Evolutionary conservation across 306 rosid species (phyloP), one percentile per base, ranked within the genome.

Genomic region (Medicago arabica): DNA sequence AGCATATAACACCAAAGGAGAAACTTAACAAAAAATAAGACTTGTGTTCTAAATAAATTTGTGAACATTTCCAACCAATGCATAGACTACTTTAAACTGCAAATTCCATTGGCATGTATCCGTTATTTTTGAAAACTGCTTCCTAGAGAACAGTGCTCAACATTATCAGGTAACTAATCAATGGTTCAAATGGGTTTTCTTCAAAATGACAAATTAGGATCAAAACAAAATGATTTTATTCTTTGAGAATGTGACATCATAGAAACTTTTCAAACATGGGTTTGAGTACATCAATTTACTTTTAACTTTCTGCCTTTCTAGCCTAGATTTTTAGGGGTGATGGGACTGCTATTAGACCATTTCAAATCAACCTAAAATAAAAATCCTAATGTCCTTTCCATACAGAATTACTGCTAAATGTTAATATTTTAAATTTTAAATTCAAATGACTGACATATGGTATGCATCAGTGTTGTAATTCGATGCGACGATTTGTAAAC

Each of bases 271-370:
- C 10, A 4, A 57, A 46, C 36, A 68, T 55, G 14, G 57, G 58
- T 76, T 67, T 67, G 18, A n/a, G 65, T 49, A 54, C 46, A 77
- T 46, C 49, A 43, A 34, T 69, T 72, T 17, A 61, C 34, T 58
- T 77, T 77, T 78, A 31, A 38, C 38, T 50, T 28, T 38, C 34
- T 71, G 31, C 34, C 7, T 47, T 47, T 47, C 53, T 47, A 5
- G 9, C 15, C 40, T 16, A 25, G 60, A 71, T 28, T 65, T 76
- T 75, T 19, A 44, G 76, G 44, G 19, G 46, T 18, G 59, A 9
- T 18, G 40, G 18, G 51, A 12, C 47, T 18, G 40, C 71, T 74
- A 55, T 67, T 66, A 53, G 16, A 53, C 67, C 67, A 38, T 15
- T 13, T 71, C 14, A 28, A 17, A 63, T 73, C 7, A 77, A 59